phyloP scores from a whole-genome alignment of 306 rosid species.

The Hippophae tibetana region DNA sequence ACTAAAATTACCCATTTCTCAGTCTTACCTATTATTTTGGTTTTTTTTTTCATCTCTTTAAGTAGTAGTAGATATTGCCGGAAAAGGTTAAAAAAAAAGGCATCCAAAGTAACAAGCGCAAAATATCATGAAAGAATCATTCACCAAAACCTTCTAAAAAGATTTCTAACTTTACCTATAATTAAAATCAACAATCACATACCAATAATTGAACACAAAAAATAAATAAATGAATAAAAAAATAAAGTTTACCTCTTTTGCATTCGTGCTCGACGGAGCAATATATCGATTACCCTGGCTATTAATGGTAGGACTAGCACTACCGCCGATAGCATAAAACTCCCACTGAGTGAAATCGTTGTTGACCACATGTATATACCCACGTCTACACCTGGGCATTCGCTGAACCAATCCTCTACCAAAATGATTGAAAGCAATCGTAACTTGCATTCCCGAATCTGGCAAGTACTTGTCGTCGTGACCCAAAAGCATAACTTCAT shows the following conservation, averaged over 20 bases:
- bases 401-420: conserved; percentile 80
- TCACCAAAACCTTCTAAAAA: background rate
- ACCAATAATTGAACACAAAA: background rate
- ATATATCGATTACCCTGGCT: conserved; percentile 94
- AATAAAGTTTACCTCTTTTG: conserved; percentile 56
- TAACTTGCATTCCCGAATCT: conserved; percentile 86
- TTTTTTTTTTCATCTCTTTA: too few relatives aligned
- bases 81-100: conserved; percentile 5
- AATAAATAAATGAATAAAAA: background rate
- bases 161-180: too few relatives aligned
- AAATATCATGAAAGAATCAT: background rate
- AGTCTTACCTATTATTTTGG: too few relatives aligned
- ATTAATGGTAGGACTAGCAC: conserved; percentile 83
- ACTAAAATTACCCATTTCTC: too few relatives aligned
- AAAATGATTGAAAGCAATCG: conserved; percentile 83
- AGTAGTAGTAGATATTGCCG: too few relatives aligned
- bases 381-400: conserved; percentile 83
- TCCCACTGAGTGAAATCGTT: conserved; percentile 89
- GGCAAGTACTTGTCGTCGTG: conserved; percentile 46
- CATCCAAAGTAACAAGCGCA: too few relatives aligned
- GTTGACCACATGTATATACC: conserved; percentile 82
- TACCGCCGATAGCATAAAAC: conserved; percentile 96
- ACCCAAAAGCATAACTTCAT: conserved; percentile 86
- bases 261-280: conserved; percentile 48
- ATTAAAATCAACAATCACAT: too few relatives aligned